These are phyloP conservation scores for Samsoniella hepiali DNA, from an alignment of 2,329 filamentous ascomycete genomes.

Conservation along the genomic window DNA sequence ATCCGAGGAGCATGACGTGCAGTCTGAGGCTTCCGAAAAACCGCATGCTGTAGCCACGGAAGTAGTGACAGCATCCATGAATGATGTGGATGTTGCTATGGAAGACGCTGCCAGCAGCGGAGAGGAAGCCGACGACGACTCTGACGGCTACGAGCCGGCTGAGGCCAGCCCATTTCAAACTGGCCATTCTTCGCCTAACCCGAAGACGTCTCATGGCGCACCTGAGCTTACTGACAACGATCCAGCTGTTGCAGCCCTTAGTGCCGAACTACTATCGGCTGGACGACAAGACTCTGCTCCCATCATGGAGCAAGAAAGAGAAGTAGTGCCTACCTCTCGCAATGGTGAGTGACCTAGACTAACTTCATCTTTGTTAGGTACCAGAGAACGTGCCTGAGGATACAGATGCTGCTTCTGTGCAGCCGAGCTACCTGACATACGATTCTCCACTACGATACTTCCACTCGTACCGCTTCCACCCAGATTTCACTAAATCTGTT, in stretches of 20 bases:
- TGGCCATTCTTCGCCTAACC: constrained; percentile 13
- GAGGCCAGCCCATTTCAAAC: constrained; percentile 33
- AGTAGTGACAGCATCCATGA: background rate
- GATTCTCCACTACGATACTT: constrained; percentile 79
- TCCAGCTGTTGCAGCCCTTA: constrained; percentile 11
- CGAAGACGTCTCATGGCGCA: background rate
- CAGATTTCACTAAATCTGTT: constrained; percentile 66
- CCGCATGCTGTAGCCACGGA: background rate
- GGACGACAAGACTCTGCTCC: constrained; percentile 25
- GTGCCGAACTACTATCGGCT: constrained; percentile 30
- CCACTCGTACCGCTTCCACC: constrained; percentile 87
- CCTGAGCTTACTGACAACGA: constrained; percentile 6
- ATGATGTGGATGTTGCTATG: constrained; percentile 22
- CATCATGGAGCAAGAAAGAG: constrained; percentile 32
- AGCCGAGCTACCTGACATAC: constrained; percentile 56
- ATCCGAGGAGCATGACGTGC: background rate
- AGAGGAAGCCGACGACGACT: constrained; percentile 28
- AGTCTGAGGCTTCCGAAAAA: background rate
- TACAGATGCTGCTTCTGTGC: background rate
- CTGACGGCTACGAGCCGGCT: constrained; percentile 57
- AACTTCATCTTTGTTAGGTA: background rate
- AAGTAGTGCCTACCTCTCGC: constrained; percentile 35
- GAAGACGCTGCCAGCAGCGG: constrained; percentile 15
- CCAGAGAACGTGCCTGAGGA: background rate
- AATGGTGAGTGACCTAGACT: constrained; percentile 4